These are phyloP conservation scores for Coriaria nepalensis DNA, from an alignment of 306 rosid species.

Conservation along the genomic window DNA sequence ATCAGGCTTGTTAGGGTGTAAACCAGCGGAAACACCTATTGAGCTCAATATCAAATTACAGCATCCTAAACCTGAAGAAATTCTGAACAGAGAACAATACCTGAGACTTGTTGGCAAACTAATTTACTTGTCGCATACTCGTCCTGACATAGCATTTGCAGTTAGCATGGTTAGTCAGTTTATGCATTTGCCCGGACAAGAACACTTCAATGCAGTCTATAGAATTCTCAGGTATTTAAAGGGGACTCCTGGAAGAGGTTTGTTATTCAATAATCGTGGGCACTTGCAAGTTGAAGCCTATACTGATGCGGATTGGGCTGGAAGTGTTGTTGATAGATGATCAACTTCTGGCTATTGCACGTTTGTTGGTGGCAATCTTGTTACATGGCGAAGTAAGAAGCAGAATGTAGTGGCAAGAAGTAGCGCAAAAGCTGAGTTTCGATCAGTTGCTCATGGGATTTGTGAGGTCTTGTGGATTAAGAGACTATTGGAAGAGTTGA, in stretches of 20 bases:
- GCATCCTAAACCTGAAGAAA: neutral
- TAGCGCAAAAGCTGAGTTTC: neutral
- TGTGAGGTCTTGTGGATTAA: neutral
- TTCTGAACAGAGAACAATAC: neutral
- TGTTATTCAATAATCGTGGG: neutral
- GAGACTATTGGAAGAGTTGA: neutral
- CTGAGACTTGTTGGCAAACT: neutral
- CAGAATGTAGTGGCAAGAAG: neutral
- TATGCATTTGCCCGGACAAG: neutral
- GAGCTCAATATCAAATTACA: constrained; percentile 2
- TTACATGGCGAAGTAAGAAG: neutral
- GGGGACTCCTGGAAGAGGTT: constrained; percentile 1
- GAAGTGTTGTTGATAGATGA: neutral
- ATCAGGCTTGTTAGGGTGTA: neutral
- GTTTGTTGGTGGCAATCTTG: neutral
- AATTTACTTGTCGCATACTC: constrained; percentile 5
- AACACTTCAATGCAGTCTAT: constrained; percentile 1
- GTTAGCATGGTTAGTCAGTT: constrained; percentile 2
- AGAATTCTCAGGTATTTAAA: neutral
- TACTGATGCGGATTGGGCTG: constrained; percentile 4
- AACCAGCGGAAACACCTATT: neutral
- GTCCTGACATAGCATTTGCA: neutral
- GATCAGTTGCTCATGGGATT: neutral
- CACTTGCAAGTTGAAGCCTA: neutral
- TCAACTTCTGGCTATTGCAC: constrained; percentile 4